Evolutionary conservation across 2,329 filamentous ascomycete species (phyloP), one percentile per base, ranked within the genome.

Genomic region (Cladosporium sp.): DNA sequence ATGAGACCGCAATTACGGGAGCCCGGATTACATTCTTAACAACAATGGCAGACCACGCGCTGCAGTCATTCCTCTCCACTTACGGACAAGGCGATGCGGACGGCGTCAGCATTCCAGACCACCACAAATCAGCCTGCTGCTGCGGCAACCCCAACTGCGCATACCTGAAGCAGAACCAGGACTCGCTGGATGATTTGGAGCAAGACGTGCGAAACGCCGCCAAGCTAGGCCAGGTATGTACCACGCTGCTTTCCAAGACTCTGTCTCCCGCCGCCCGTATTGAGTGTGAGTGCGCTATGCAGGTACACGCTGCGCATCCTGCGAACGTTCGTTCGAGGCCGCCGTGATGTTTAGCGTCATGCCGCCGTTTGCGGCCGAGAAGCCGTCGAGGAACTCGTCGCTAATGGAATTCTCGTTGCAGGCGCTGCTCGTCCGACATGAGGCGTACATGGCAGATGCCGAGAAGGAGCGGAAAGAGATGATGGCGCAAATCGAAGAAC

Each of bases 371-470:
- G 63, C 63, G 55, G 63, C 35, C 63, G 55, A 58, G 59, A 67
- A 61, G 69, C 65, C 67, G 62, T 64, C 37, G 33, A 58, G 53
- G 53, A 60, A 67, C 67, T 82, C 83, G 70, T 85, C 84, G 81
- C 90, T 70, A 71, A 73, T 96, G 80, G 96, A 88, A 62, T 91
- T 87, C 79, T 82, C 85, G 63, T 79, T 90, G 66, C 88, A 98
- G 95, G 93, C 93, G 67, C 85, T 99, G 65, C 87, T 99, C 50
- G 88, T 90, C 69, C 90, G 94, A 73, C 93, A 99, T 85, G 93
- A 98, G 82, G 88, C 91, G 67, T 97, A 96, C 79, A 94, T 97
- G 85, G 89, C 89, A 71, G 92, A 97, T 78, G 92, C 93, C 67
- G 93, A 97, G 82, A 88, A 88, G 72, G 93, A 97, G 77, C 91